phyloP scores from a whole-genome alignment of 1,284 basidiomycete species.

The Schizophyllum amplum region DNA sequence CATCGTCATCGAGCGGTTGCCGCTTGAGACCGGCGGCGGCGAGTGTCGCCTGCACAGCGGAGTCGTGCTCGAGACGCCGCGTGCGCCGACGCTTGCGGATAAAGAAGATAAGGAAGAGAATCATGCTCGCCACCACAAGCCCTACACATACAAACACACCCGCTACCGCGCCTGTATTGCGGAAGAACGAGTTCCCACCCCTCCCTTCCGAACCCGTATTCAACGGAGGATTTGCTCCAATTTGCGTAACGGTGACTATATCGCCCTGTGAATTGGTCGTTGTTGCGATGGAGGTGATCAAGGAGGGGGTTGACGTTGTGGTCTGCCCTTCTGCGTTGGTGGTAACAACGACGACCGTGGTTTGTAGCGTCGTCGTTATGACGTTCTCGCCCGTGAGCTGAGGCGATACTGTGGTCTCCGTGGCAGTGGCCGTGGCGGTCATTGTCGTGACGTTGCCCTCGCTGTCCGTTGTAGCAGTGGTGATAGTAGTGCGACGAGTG shows the following conservation, averaged over 20 bases:
- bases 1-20: conserved; percentile 60
- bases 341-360: conserved; percentile 45
- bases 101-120: conserved; percentile 64
- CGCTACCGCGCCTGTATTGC: conserved; percentile 66
- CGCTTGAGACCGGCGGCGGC: conserved; percentile 61
- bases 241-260: conserved; percentile 48
- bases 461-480: background rate
- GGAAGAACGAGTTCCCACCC: conserved; percentile 46
- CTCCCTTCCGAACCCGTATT: conserved; percentile 46
- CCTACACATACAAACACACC: conserved; percentile 74
- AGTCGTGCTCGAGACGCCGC: conserved; percentile 54
- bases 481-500: background rate
- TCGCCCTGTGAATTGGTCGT: conserved; percentile 43
- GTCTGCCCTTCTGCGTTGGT: conserved; percentile 48
- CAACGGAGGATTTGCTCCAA: conserved; percentile 44
- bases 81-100: conserved; percentile 54
- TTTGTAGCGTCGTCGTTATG: conserved; percentile 46
- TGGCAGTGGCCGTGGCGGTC: background rate
- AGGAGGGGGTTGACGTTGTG: conserved; percentile 41
- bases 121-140: conserved; percentile 58
- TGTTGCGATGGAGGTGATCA: conserved; percentile 48
- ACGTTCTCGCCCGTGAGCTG: background rate
- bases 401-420: background rate
- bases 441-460: background rate
- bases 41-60: conserved; percentile 56